Evolutionary conservation across 257 asterid species (phyloP).

Genomic region (Plantago elongata): DNA sequence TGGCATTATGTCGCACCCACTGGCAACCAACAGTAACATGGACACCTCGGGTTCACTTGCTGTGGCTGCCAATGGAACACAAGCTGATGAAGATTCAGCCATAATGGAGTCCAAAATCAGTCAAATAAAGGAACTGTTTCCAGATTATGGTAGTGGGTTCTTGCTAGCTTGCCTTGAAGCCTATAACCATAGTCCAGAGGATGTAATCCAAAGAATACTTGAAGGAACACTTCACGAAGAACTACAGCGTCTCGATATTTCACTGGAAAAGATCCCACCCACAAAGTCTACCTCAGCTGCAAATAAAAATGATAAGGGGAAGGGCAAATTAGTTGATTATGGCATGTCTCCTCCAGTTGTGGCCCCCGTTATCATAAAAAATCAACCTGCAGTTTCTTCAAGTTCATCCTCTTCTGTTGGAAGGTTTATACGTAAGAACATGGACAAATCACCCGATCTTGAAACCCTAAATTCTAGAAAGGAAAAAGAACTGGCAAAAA

Average conservation of each 20-base stretch:
- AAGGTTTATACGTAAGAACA: constrained; percentile 71
- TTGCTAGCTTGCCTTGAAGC: constrained; percentile 88
- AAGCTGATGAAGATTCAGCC: constrained; percentile 66
- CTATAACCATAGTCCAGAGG: constrained; percentile 81
- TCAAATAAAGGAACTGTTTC: constrained; percentile 92
- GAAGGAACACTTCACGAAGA: constrained; percentile 91
- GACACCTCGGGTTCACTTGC: constrained; percentile 26
- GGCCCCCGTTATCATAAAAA: constrained; percentile 21
- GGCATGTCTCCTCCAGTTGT: constrained; percentile 20
- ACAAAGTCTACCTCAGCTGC: constrained; percentile 34
- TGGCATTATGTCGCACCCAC: constrained; percentile 40
- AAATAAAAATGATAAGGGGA: constrained; percentile 56
- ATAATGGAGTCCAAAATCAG: constrained; percentile 81
- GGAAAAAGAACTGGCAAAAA: constrained; percentile 49
- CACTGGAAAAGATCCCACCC: constrained; percentile 53
- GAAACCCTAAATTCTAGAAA: constrained; percentile 42
- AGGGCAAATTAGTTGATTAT: constrained; percentile 43
- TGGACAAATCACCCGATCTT: constrained; percentile 32
- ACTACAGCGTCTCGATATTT: constrained; percentile 53
- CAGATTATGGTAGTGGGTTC: constrained; percentile 83
- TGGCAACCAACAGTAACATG: constrained; percentile 26
- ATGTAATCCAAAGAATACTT: constrained; percentile 88
- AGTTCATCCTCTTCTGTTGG: constrained; percentile 56
- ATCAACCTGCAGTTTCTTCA: constrained; percentile 38
- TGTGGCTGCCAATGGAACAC: constrained; percentile 22